Conservation (phyloP, 2,329 filamentous ascomycete species). For the Thelonectria rubi region DNA sequence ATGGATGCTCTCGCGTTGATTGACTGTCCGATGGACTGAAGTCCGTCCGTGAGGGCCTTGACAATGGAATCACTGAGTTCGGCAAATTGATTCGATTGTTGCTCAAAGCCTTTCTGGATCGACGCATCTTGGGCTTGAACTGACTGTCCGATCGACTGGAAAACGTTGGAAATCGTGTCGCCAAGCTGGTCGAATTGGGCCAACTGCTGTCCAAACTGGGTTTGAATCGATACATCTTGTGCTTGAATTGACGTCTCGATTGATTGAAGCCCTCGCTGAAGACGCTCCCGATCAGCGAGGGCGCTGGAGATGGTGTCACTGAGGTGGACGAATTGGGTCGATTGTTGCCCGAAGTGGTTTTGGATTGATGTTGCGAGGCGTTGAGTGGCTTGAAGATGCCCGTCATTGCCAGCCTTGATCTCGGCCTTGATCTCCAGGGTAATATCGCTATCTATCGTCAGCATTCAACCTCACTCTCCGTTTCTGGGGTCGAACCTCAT, state of each 20-base stretch:
- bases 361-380: not conserved
- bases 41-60: no score
- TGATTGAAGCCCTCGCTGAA: not conserved
- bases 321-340: not conserved
- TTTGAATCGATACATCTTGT: not conserved
- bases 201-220: not conserved
- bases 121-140: no score
- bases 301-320: not conserved
- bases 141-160: no score
- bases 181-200: not conserved
- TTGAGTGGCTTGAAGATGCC: not conserved
- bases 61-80: no score
- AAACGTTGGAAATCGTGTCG: no score
- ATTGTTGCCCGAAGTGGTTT: not conserved
- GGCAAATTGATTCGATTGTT: no score
- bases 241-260: constrained; percentile 1
- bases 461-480: accelerated
- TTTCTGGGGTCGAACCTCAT: not conserved
- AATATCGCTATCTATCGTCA: not conserved
- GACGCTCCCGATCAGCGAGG: not conserved
- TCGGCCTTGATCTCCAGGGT: not conserved
- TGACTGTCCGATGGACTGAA: no score
- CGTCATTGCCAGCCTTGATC: not conserved
- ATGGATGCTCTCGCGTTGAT: no score
- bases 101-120: no score